These are phyloP conservation scores for Septoria linicola DNA, from an alignment of 2,329 filamentous ascomycete genomes.

Conservation along the genomic window DNA sequence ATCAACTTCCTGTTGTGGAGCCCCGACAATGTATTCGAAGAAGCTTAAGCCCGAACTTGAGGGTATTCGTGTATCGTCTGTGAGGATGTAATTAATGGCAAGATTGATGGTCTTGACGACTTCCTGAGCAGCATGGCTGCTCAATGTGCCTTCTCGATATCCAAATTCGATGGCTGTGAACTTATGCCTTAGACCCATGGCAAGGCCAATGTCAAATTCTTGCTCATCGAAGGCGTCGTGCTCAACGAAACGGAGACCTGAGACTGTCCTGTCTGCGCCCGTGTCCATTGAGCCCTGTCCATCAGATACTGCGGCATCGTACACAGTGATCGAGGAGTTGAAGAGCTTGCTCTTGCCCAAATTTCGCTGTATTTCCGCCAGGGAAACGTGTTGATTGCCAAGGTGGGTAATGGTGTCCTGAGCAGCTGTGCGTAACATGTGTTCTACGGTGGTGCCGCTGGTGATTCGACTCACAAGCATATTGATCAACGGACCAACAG, in stretches of 20 bases:
- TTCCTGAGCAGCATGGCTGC: not conserved
- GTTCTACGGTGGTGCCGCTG: not conserved
- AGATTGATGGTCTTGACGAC: not conserved
- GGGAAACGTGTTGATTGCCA: not conserved
- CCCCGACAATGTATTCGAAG: not conserved
- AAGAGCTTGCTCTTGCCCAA: constrained; percentile 1
- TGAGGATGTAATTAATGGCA: not conserved
- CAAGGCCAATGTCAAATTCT: constrained; percentile 2
- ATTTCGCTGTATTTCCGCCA: constrained; percentile 1
- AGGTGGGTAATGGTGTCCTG: not conserved
- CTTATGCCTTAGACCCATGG: not conserved
- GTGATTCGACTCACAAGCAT: constrained; percentile 1
- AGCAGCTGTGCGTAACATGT: not conserved
- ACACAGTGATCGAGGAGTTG: constrained; percentile 4
- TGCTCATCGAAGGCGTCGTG: constrained; percentile 2
- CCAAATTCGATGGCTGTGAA: not conserved
- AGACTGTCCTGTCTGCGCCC: not conserved
- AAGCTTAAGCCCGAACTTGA: not conserved
- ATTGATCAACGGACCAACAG: constrained; percentile 38
- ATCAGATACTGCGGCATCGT: not conserved
- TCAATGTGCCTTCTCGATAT: not conserved
- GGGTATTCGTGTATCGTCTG: not conserved
- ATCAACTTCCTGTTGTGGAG: not conserved
- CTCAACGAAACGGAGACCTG: not conserved
- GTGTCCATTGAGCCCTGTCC: not conserved